Base-by-base conservation (phyloP, 2,329 filamentous ascomycete species). In the Helotiales sp. region DNA sequence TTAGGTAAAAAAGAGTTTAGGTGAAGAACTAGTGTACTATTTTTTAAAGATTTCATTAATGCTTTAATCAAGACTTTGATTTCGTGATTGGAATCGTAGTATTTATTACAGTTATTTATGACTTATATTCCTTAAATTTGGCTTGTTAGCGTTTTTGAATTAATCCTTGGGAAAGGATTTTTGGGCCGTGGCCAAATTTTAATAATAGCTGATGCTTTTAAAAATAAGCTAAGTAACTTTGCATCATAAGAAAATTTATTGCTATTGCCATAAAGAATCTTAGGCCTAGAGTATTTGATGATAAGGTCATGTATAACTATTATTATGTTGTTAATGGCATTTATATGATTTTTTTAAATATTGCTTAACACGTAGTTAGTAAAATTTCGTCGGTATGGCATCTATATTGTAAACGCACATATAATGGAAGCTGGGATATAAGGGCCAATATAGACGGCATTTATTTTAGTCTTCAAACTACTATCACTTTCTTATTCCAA, bases 401-500 rank as follows among this genome's bases (percentile, higher is more conserved):
- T 37, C 30, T 6, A 40, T 6, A 32, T 62, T 54, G 22, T 15
- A 30, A 62, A 62, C 65, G 62, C 28, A 64, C 64, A 8, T n/a
- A 64, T 57, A n/a, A 67, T 64, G n/a, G 64, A 22, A 32, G 26
- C 50, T 54, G 67, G 64, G n/a, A 67, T 62, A 24, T 49, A 30
- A 58, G 30, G 20, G 32, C 49, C 15, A 34, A 40, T 50, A 50
- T 45, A 40, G 17, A 32, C 34, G 24, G n/a, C 47, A 1, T 32
- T 47, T 30, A 61, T 43, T 37, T 68, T 28, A 43, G 8, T 50
- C 34, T 64, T 37, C 11, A 70, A 17, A 32, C 43, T 64, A 50
- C 65, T 52, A 49, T 65, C 55, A 62, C 64, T 52, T 57, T 69
- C 62, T 37, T 43, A 30, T 55, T 55, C 34, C 10, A 67, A 20